Conservation (phyloP, 1,139 yeast genomes). For the Geotrichum cucujoidarum region DNA sequence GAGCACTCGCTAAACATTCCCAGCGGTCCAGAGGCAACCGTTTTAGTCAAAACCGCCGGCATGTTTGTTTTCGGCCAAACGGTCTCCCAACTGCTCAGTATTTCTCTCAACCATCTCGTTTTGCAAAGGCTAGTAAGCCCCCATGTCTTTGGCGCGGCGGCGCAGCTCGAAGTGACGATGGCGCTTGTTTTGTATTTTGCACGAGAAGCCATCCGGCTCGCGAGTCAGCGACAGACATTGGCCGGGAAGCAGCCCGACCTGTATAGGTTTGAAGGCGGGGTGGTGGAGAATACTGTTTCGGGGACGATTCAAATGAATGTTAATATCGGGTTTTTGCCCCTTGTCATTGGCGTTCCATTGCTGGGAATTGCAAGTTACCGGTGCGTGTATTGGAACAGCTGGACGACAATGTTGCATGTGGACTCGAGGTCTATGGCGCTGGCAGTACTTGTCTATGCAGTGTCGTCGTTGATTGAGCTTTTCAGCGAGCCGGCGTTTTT, state of each 20-base stretch:
- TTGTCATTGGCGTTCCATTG: slow-evolving; percentile 57
- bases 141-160: slow-evolving; percentile 67
- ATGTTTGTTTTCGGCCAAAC: slow-evolving; percentile 68
- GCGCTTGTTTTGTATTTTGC: slow-evolving; percentile 69
- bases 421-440: background rate
- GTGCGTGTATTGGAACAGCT: slow-evolving; percentile 27
- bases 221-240: slow-evolving; percentile 59
- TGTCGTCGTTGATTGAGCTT: slow-evolving; percentile 61
- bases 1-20: background rate
- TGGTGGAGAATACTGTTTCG: slow-evolving; percentile 38
- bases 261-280: slow-evolving; percentile 40
- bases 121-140: slow-evolving; percentile 67
- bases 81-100: slow-evolving; percentile 68
- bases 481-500: slow-evolving; percentile 71
- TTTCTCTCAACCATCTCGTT: slow-evolving; percentile 68
- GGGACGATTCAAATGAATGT: slow-evolving; percentile 49
- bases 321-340: slow-evolving; percentile 68
- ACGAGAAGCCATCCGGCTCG: slow-evolving; percentile 74
- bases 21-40: slow-evolving; percentile 17
- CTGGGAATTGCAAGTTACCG: slow-evolving; percentile 39
- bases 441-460: slow-evolving; percentile 43
- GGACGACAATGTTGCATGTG: slow-evolving; percentile 20
- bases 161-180: slow-evolving; percentile 69
- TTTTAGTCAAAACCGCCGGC: slow-evolving; percentile 49
- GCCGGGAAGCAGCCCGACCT: slow-evolving; percentile 34